phyloP scores from a whole-genome alignment of 768 basidiomycete species.

The Boletus pseudopeckii region DNA sequence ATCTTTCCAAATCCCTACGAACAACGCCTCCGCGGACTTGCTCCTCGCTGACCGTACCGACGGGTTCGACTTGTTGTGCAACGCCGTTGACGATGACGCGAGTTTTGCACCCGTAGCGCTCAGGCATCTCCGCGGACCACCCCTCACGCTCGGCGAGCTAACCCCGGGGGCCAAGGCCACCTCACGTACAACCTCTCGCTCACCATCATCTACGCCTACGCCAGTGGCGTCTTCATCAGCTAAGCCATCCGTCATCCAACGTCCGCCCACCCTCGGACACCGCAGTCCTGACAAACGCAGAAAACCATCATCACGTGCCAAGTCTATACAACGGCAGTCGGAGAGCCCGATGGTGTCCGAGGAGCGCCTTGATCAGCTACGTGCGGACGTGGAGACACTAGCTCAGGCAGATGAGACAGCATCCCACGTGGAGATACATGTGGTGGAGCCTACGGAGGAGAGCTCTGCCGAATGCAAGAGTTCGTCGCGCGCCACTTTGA shows the following conservation, averaged over 20 bases:
- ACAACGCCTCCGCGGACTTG: conserved; percentile 29
- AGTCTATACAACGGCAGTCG: not conserved
- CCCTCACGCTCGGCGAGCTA: conserved; percentile 39
- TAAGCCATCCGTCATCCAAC: conserved; percentile 12
- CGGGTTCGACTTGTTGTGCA: conserved; percentile 37
- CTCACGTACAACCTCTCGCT: not conserved
- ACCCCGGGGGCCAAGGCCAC: conserved; percentile 35
- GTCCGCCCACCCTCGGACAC: conserved; percentile 11
- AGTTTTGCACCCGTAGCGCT: conserved; percentile 35
- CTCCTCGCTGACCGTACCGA: conserved; percentile 42
- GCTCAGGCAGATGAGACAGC: conserved; percentile 4
- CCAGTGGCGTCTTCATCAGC: conserved; percentile 8
- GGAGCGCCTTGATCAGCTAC: conserved; percentile 25
- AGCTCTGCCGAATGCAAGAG: not conserved
- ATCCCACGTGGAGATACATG: conserved; percentile 2
- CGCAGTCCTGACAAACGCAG: conserved; percentile 14
- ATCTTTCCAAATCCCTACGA: conserved; percentile 50
- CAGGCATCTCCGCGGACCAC: conserved; percentile 26
- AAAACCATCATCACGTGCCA: conserved; percentile 1
- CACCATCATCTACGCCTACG: conserved; percentile 11
- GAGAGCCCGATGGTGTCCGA: conserved; percentile 22
- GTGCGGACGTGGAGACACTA: conserved; percentile 17
- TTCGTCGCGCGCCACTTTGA: not conserved
- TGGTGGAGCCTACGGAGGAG: not conserved
- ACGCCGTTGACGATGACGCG: conserved; percentile 30